Percentiles rank a stretch among this genome's conserved stretches.
Evolutionary conservation across 1,284 basidiomycete species (phyloP).

Genomic region (Athelia psychrophila): DNA sequence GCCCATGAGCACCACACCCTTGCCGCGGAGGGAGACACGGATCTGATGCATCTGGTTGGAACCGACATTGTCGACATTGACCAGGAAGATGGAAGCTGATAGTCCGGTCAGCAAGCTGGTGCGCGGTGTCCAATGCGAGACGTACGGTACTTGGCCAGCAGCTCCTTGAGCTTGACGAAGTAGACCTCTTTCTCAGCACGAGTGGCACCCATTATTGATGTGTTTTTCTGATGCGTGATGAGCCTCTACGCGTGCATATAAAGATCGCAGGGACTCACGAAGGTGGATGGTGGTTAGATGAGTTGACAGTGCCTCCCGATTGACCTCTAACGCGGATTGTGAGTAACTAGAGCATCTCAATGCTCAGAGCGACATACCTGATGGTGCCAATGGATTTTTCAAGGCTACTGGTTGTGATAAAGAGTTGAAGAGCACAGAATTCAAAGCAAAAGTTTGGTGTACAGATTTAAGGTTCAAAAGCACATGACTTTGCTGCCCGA

Average conservation of each 20-base stretch:
- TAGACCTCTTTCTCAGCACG: slow-evolving; percentile 91
- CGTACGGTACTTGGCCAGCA: slow-evolving; percentile 89
- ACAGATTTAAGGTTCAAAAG: slow-evolving; percentile 31
- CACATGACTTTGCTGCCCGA: too few relatives aligned
- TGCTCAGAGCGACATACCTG: slow-evolving; percentile 33
- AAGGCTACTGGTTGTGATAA: slow-evolving; percentile 51
- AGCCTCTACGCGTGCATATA: too few relatives aligned
- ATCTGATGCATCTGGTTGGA: slow-evolving; percentile 99
- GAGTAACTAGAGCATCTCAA: neutral
- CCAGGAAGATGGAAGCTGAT: slow-evolving; percentile 94
- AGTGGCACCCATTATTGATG: slow-evolving; percentile 82
- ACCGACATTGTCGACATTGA: slow-evolving; percentile 99
- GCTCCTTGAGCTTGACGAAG: slow-evolving; percentile 93
- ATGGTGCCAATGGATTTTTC: slow-evolving; percentile 87
- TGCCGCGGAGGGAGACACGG: slow-evolving; percentile 94
- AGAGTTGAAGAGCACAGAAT: neutral
- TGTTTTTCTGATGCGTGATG: slow-evolving; percentile 10
- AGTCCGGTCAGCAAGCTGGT: slow-evolving; percentile 1
- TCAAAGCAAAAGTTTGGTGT: slow-evolving; percentile 17
- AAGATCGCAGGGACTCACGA: slow-evolving; percentile 18
- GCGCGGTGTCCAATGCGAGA: slow-evolving; percentile 17
- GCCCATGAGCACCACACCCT: slow-evolving; percentile 98
- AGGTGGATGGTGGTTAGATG: slow-evolving; percentile 13
- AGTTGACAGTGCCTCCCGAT: slow-evolving; percentile 70
- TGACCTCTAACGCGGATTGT: slow-evolving; percentile 61